phyloP scores from a whole-genome alignment of 2,329 filamentous ascomycete species.

The Diplodia corticola region DNA sequence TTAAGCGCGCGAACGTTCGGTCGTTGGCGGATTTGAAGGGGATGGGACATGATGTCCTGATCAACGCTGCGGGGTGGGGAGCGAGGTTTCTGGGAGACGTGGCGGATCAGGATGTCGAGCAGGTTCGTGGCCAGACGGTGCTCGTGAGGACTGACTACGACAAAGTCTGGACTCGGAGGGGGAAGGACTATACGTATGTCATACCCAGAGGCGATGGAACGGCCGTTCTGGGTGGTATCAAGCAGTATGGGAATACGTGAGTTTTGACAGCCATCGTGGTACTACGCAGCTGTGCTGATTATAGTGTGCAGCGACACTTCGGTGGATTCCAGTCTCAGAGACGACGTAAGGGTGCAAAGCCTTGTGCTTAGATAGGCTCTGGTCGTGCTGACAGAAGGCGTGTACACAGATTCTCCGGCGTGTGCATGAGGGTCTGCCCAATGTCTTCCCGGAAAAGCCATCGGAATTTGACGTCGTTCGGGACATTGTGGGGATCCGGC shows the following conservation, averaged over 20 bases:
- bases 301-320: neutral
- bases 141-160: conserved; percentile 29
- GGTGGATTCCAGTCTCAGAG: conserved; percentile 20
- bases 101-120: conserved; percentile 26
- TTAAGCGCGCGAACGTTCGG: conserved; percentile 26
- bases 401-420: conserved; percentile 25
- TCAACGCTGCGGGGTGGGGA: conserved; percentile 31
- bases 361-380: neutral
- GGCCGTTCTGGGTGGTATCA: conserved; percentile 30
- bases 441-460: conserved; percentile 24
- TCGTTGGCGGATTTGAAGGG: conserved; percentile 28
- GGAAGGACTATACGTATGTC: conserved; percentile 30
- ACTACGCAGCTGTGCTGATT: neutral
- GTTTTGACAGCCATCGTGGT: neutral
- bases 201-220: conserved; percentile 30
- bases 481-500: conserved; percentile 31
- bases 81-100: conserved; percentile 28
- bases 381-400: neutral
- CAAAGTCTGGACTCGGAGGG: conserved; percentile 28
- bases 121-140: conserved; percentile 30
- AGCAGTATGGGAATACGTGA: conserved; percentile 25
- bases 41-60: conserved; percentile 30
- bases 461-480: conserved; percentile 28
- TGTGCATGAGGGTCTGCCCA: conserved; percentile 28
- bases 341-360: conserved; percentile 6